Evolutionary conservation across 352 stramenopile genomes (phyloP), one percentile per base, ranked within the genome.

Genomic region (Phytophthora pini): DNA sequence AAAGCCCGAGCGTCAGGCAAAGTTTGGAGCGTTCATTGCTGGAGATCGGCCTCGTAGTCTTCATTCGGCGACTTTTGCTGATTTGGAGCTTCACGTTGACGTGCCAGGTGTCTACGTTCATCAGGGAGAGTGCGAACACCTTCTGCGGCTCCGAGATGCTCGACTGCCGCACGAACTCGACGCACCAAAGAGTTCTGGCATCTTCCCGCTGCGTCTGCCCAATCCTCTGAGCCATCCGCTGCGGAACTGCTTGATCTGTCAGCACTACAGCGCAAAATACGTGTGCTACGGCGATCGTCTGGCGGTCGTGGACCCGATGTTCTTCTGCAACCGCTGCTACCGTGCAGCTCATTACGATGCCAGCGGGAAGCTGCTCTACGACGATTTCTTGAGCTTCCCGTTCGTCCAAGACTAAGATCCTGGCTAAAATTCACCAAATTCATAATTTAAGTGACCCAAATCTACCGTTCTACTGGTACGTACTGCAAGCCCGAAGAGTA

Each of bases 281-380:
- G 79, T 93, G n/a, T 89, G 79, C 56, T 93, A 91, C 60, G 81
- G 80, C 15, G 85, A 93, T 65, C 71, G 71, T n/a, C 58, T 93
- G 40, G 76, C 68, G 29, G 73, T 80, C 31, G 68, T 82, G 6
- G 83, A 91, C 47, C 85, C 85, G 15, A 93, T 92, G 85, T 89
- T 93, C 34, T 92, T 82, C 68, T 93, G 82, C 61, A 69, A 90
- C 27, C 80, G 82, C 20, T 93, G 85, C 69, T 93, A 90, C 50
- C 80, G 74, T 24, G 62, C 72, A 3, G 82, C 85, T 38, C 85
- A 93, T 56, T 92, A 89, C 41, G 76, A 88, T 26, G 24, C 41
- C 8, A 59, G 85, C 5, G 82, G 79, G 13, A 74, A 80, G 9
- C 60, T 92, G 43, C 40, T 91, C 2, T 93, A 87, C 64, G 60